Evolutionary conservation across 352 stramenopile genomes (phyloP).

Genomic region (Pythium aquatile): DNA sequence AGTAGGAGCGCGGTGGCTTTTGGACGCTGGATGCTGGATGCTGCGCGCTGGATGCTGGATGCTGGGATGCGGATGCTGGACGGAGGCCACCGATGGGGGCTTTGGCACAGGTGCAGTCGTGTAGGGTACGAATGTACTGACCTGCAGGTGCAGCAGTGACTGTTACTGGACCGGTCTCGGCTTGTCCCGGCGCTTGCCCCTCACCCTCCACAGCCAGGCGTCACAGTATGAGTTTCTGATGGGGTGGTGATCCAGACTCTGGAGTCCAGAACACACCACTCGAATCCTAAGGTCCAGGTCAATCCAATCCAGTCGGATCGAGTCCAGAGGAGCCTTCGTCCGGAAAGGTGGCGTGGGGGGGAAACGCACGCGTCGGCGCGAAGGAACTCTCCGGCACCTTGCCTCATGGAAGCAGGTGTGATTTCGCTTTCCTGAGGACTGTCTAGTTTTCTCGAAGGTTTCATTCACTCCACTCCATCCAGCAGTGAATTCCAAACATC

Average conservation of each 20-base stretch:
- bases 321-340: not conserved
- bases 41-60: not conserved
- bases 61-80: not conserved
- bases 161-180: not conserved
- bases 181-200: not conserved
- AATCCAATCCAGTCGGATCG: not conserved
- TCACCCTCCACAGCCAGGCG: not conserved
- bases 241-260: not conserved
- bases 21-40: not conserved
- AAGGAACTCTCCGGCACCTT: slow-evolving; percentile 4
- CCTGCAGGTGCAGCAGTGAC: not conserved
- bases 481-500: not conserved
- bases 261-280: not conserved
- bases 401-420: not conserved
- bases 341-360: not conserved
- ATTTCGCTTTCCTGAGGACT: not conserved
- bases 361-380: not conserved
- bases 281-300: not conserved
- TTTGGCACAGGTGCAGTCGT: slow-evolving; percentile 1
- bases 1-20: not conserved
- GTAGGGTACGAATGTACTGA: not conserved
- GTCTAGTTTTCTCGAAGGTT: not conserved
- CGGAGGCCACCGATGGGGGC: not conserved
- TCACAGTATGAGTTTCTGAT: not conserved
- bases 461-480: too few species aligned